These are phyloP conservation scores for Septoria linicola DNA, from an alignment of 2,329 filamentous ascomycete species.

Conservation along the genomic window DNA sequence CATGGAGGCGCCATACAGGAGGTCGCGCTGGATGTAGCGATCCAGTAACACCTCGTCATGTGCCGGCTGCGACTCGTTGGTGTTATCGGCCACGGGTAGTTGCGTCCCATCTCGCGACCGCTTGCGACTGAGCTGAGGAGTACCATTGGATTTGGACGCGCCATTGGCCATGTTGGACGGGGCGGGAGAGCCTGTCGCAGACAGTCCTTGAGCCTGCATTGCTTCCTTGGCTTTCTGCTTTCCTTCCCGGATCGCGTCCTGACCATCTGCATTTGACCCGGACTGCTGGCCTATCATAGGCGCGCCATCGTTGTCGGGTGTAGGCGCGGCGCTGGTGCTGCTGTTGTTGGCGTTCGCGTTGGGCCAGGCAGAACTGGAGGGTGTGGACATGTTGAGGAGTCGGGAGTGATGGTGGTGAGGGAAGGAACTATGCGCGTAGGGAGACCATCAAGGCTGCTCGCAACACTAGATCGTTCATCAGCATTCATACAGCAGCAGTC, in stretches of 20 bases:
- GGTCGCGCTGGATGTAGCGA: constrained; percentile 65
- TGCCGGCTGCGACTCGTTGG: constrained; percentile 23
- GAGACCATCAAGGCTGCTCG: constrained; percentile 13
- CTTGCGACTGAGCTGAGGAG: constrained; percentile 52
- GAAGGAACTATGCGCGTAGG: constrained; percentile 11
- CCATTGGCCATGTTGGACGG: constrained; percentile 25
- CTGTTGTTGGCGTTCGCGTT: constrained; percentile 12
- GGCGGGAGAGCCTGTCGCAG: constrained; percentile 38
- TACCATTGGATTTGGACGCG: constrained; percentile 46
- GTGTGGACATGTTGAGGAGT: constrained; percentile 6
- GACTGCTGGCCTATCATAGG: constrained; percentile 22
- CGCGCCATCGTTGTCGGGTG: constrained; percentile 24
- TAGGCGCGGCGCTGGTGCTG: constrained; percentile 28
- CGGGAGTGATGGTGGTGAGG: neutral
- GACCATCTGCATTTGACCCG: constrained; percentile 28
- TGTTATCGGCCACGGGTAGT: constrained; percentile 42
- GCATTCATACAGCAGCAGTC: neutral
- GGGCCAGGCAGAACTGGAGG: constrained; percentile 17
- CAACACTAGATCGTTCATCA: constrained; percentile 10
- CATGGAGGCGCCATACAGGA: constrained; percentile 57
- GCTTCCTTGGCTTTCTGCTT: constrained; percentile 62
- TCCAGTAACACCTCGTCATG: constrained; percentile 52
- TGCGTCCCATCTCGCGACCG: constrained; percentile 60
- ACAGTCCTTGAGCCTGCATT: constrained; percentile 51
- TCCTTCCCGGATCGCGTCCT: constrained; percentile 55